Evolutionary conservation across 441 rosid genomes (phyloP).

Genomic region (Gossypium schwendimanii): DNA sequence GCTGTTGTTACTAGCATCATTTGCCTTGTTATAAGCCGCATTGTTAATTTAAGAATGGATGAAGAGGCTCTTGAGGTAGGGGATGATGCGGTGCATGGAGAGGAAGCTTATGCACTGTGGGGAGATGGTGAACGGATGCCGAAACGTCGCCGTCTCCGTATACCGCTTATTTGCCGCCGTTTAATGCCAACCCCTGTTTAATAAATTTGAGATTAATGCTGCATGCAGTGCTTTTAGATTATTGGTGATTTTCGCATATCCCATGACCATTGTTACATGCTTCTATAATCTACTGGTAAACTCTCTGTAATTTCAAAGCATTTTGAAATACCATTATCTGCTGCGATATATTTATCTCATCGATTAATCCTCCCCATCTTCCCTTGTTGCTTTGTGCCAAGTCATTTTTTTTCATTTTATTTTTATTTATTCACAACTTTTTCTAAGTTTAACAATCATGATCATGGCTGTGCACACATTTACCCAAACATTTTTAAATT

Average conservation of each 20-base stretch:
- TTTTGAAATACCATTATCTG: not conserved
- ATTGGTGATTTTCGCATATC: not conserved
- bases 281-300: not conserved
- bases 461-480: too few species aligned
- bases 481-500: too few species aligned
- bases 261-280: not conserved
- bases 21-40: constrained; percentile 36
- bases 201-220: not conserved
- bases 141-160: constrained; percentile 12
- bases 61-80: constrained; percentile 49
- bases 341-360: not conserved
- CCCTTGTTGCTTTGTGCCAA: not conserved
- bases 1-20: constrained; percentile 39
- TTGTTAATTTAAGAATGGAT: constrained; percentile 41
- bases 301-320: not conserved
- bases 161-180: constrained; percentile 10
- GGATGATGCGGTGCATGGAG: constrained; percentile 54
- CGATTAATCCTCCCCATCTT: not conserved
- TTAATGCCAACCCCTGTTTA: not conserved
- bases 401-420: too few species aligned
- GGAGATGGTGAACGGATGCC: constrained; percentile 46
- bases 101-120: constrained; percentile 56
- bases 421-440: too few species aligned
- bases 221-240: not conserved
- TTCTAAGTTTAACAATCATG: too few species aligned